Conservation (phyloP, 1,284 basidiomycete genomes). For the Neolentinus lepideus region DNA sequence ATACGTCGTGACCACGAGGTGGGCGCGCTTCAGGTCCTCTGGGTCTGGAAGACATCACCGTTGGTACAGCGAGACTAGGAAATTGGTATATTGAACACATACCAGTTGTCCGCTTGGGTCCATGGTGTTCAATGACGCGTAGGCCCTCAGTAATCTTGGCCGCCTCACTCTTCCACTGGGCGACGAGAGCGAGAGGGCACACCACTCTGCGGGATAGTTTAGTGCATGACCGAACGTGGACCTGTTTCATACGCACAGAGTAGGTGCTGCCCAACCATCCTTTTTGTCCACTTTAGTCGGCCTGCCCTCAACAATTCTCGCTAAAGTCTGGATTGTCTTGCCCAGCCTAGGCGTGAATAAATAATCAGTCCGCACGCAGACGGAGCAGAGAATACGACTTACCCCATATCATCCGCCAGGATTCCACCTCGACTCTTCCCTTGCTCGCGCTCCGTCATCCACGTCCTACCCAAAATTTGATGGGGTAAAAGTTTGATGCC, state of each 20-base stretch:
- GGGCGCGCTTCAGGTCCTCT: conserved; percentile 48
- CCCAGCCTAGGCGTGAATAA: conserved; percentile 53
- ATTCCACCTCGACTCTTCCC: conserved; percentile 83
- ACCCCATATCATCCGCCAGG: conserved; percentile 91
- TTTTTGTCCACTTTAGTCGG: conserved; percentile 62
- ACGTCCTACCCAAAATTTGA: conserved; percentile 77
- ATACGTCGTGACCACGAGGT: conserved; percentile 85
- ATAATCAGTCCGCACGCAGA: background rate
- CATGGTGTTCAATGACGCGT: conserved; percentile 79
- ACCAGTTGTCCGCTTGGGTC: conserved; percentile 65
- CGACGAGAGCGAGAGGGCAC: conserved; percentile 49
- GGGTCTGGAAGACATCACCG: conserved; percentile 38
- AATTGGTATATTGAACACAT: conserved; percentile 10
- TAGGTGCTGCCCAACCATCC: conserved; percentile 65
- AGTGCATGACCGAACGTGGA: background rate
- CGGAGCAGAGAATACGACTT: conserved; percentile 12
- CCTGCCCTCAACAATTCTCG: conserved; percentile 74
- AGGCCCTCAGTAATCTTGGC: conserved; percentile 72
- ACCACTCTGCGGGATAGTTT: conserved; percentile 58
- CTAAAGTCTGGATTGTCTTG: conserved; percentile 90
- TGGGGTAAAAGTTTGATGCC: conserved; percentile 70
- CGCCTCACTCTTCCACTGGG: conserved; percentile 84
- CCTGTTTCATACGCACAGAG: conserved; percentile 17
- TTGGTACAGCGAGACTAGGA: background rate
- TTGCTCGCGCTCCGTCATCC: conserved; percentile 84